Evolutionary conservation across 345 rosid genomes (phyloP), one percentile per base, ranked within the genome.

Genomic region (Rhizophora mangle): DNA sequence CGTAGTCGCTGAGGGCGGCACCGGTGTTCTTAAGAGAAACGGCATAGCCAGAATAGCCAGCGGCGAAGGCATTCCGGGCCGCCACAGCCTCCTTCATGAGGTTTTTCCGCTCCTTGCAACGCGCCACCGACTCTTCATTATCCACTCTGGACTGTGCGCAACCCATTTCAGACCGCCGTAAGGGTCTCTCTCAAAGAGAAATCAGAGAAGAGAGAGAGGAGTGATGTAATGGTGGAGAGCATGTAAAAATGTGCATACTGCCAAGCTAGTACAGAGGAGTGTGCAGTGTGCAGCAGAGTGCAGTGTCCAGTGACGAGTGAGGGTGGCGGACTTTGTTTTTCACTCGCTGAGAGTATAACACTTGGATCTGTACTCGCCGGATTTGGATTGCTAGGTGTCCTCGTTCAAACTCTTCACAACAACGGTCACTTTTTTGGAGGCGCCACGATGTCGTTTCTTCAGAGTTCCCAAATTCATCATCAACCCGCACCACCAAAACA

Each of bases 61-160:
- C 80, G 6, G 99, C 92, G 70, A 95, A 92, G 30, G 88, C 88
- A 70, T 95, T 92, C 5, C 96, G 78, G n/a, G 94, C 88, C 10
- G 71, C 16, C 16, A 92, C 98, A 4, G 96, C 98, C 6, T 90
- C 99, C 74, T 95, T 92, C 87, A 95, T 92, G 1, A 88, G 70
- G 64, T 72, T 86, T 43, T 87, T 73, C 8, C 99, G 84, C 43
- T 92, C 96, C 71, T 86, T 92, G 73, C 96, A 90, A 36, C 98
- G 86, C 13, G 90, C 68, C 68, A 95, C 99, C 1, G 96, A 82
- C 51, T 92, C 96, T 70, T 92, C 96, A 76, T 86, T 85, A 70
- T 95, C 99, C 69, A 90, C 85, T 72, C 78, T 90, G 15, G 99
- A 95, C 79, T 92, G 98, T 2, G 92, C 88, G 70, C 99, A 95